phyloP scores from a whole-genome alignment of 2,329 filamentous ascomycete species.

The Calycina herbarum region DNA sequence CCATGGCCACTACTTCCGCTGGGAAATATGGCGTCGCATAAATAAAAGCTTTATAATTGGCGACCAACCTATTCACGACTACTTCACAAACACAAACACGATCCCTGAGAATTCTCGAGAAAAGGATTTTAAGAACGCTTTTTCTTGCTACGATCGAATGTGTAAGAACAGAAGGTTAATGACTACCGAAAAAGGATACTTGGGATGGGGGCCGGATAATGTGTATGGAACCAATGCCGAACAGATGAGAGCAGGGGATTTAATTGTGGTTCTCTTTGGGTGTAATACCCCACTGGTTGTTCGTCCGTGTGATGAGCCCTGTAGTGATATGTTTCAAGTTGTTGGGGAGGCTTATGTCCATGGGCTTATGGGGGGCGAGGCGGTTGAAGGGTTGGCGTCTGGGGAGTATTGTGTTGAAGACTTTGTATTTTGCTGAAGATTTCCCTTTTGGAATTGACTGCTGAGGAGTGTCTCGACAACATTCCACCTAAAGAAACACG shows the following conservation, averaged over 20 bases:
- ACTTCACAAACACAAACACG: constrained; percentile 13
- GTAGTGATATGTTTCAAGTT: constrained; percentile 13
- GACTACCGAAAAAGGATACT: constrained; percentile 18
- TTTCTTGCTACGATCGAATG: constrained; percentile 16
- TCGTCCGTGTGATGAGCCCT: not conserved
- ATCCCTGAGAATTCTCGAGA: constrained; percentile 17
- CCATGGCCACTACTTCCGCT: constrained; percentile 21
- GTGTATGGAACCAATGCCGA: constrained; percentile 10
- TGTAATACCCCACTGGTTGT: constrained; percentile 26
- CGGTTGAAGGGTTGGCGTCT: no score
- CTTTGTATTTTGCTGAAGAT: no score
- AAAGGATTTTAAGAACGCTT: constrained; percentile 22
- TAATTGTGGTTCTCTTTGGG: constrained; percentile 24
- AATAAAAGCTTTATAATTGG: constrained; percentile 16
- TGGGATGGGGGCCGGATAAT: constrained; percentile 24
- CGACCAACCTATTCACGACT: constrained; percentile 9
- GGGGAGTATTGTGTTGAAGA: no score
- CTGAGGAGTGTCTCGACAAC: no score
- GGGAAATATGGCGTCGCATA: constrained; percentile 15
- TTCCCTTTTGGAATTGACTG: no score
- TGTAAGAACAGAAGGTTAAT: constrained; percentile 17
- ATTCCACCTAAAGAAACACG: no score
- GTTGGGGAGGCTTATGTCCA: constrained; percentile 28
- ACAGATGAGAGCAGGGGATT: constrained; percentile 19
- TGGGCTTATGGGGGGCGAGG: constrained; percentile 27